Evolutionary conservation across 208 protist genomes (phyloP), one percentile per base, ranked within the genome.

Genomic region (Endotrypanum monterogeii): DNA sequence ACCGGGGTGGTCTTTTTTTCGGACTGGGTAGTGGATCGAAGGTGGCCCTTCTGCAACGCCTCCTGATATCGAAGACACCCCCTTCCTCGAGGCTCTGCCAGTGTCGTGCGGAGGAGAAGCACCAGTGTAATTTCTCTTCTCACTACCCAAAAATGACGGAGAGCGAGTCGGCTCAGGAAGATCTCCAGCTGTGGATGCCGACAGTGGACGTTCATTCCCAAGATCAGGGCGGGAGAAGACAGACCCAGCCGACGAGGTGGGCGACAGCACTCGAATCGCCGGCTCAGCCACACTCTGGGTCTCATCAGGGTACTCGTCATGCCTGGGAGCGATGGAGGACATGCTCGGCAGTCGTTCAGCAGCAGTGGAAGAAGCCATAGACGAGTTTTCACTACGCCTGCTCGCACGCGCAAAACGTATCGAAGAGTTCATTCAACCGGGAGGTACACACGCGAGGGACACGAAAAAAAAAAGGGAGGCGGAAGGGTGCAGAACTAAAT

Each of bases 361-460:
- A 30, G 67, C 41, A 51, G 67, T 20, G 35, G 67, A 30, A 32
- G 32, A 28, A 9, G 23, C 30, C 28, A 44, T 67, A 9, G 67
- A 41, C 1, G 63, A 37, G 12, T 32, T 46, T 23, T 54, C 55
- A 32, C 46, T 55, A 41, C 58, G 70, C 63, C 63, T 75, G 68
- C 37, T 30, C 14, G 76, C 76, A 8, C 56, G 32, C 2, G 76
- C 76, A 28, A 81, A 81, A 3, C 76, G 76, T 51, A 81, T 81
- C 3, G 76, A 70, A 54, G 63, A 28, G 11, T 35, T 20, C 66
- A 70, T 55, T 1, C 25, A 32, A 32, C 14, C 50, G 41, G 50
- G 46, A 32, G 20, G n/a, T 41, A 66, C 57, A 62, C 57, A 62
- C 57, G 30, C n/a, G 2, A 18, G 32, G n/a, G n/a, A n/a, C 16